These are phyloP conservation scores for Starmerella stigmatis DNA, from an alignment of 805 yeast genomes.

Conservation along the genomic window DNA sequence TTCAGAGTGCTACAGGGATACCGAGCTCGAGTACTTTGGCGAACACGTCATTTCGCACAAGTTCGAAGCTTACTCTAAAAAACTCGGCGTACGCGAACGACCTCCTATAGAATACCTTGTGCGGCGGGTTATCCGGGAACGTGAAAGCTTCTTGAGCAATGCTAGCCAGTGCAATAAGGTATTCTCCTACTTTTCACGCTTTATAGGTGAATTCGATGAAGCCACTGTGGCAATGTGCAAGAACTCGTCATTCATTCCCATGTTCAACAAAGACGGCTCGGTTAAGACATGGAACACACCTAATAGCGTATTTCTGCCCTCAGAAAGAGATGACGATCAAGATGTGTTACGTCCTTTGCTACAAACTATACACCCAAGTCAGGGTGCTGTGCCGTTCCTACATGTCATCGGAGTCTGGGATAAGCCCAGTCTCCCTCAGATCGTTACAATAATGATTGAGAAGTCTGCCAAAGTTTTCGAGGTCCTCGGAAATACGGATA, in stretches of 20 bases:
- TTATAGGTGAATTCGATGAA: conserved; percentile 20
- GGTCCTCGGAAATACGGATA: conserved; percentile 23
- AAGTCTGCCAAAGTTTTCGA: conserved; percentile 9
- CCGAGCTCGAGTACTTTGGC: conserved; percentile 25
- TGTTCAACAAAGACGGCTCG: background rate
- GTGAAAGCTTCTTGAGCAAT: conserved; percentile 22
- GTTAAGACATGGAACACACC: conserved; percentile 22
- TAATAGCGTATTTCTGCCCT: conserved; percentile 21
- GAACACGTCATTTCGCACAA: conserved; percentile 26
- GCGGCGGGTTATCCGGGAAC: conserved; percentile 19
- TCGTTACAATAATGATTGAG: conserved; percentile 21
- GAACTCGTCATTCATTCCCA: conserved; percentile 27
- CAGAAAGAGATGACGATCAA: conserved; percentile 6
- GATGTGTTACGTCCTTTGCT: conserved; percentile 16
- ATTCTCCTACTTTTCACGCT: conserved; percentile 28
- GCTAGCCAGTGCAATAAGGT: conserved; percentile 19
- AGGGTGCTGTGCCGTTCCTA: conserved; percentile 28
- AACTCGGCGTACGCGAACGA: conserved; percentile 27
- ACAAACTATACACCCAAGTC: conserved; percentile 11
- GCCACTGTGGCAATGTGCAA: conserved; percentile 20
- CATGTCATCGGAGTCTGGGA: conserved; percentile 29
- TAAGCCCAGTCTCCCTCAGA: conserved; percentile 29
- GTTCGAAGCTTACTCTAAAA: conserved; percentile 25
- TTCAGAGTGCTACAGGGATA: conserved; percentile 23
- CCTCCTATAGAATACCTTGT: conserved; percentile 26